Evolutionary conservation across 768 basidiomycete species (phyloP).

Genomic region (Epithele typhae): DNA sequence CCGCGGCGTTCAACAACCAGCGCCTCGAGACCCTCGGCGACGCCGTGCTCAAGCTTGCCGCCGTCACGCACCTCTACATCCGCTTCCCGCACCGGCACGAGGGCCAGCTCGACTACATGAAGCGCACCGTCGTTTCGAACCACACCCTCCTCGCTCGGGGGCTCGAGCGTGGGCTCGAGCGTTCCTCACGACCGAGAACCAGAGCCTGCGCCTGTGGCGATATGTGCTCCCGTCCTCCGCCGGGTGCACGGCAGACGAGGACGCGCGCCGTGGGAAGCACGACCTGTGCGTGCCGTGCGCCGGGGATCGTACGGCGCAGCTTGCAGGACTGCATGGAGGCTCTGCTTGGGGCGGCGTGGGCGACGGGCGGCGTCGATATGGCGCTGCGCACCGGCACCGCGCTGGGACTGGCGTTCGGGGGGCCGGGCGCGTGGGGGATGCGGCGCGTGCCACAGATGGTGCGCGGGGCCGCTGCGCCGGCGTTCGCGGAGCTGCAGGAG

Average conservation of each 20-base stretch:
- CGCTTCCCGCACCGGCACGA: conserved; percentile 75
- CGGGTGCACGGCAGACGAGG: conserved; percentile 38
- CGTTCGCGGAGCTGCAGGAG: conserved; percentile 56
- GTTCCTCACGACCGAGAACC: no score
- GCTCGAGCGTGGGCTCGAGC: conserved; percentile 56
- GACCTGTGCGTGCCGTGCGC: no score
- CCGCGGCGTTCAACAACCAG: conserved; percentile 72
- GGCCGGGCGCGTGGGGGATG: conserved; percentile 59
- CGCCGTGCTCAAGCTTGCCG: conserved; percentile 71
- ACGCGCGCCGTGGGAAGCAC: no score
- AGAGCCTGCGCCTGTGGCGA: conserved; percentile 59
- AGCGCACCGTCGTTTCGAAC: conserved; percentile 66
- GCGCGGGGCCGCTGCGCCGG: conserved; percentile 33
- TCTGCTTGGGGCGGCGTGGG: conserved; percentile 70
- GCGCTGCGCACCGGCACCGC: conserved; percentile 60
- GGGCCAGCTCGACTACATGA: conserved; percentile 69
- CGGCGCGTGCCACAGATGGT: conserved; percentile 41
- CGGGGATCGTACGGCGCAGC: conserved; percentile 66
- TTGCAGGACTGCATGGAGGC: conserved; percentile 91
- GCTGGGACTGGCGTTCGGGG: conserved; percentile 72
- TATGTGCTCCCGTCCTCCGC: conserved; percentile 40
- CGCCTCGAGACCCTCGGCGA: conserved; percentile 87
- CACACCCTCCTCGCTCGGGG: conserved; percentile 65
- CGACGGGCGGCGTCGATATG: conserved; percentile 67
- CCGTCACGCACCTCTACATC: conserved; percentile 74